Evolutionary conservation across 805 yeast genomes (phyloP), one percentile per base, ranked within the genome.

Genomic region (Jamesozyma spencerorum): DNA sequence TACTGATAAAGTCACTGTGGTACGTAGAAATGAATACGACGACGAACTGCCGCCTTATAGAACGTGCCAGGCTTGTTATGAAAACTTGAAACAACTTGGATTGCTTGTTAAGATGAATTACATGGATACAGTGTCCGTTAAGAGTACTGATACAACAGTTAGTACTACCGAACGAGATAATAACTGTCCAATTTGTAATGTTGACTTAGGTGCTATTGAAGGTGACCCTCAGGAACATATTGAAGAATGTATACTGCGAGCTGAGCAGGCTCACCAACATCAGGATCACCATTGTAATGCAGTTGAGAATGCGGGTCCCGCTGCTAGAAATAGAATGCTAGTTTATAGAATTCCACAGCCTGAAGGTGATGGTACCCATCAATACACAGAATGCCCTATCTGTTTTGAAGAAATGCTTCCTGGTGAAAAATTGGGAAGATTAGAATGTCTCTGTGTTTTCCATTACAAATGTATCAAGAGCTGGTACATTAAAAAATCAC

Each of bases 391-490:
- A 59, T 92, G 99, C 59, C 90, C 86, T 13, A 90, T 92, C 18
- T 92, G 99, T 55, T 75, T 90, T 46, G 98, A 92, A 57, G 94
- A 85, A 15, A 76, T 88, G 58, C 63, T 65, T 36, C 85, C 88
- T 0, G 95, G 95, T 2, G 92, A 87, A 41, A 81, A 81, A 53
- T 90, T 92, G 14, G 97, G 95, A 0, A 66, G 99, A 32, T 63
- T 92, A 43, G 97, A 90, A 60, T 92, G 99, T 58, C 69, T 92
- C 12, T 92, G 99, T 57, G 85, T 88, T 28, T 92, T 86, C 60
- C 99, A 92, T 55, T 87, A 87, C 57, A 68, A 74, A 47, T 92
- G 98, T 62, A 92, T 92, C 48, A 79, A 82, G 58, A 79, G 77
- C 42, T 92, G 99, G 99, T 85, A 90, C 53, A 73, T 78, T 43